Evolutionary conservation across 169 alveolate species (phyloP).

Genomic region (Babesia bigemina): DNA sequence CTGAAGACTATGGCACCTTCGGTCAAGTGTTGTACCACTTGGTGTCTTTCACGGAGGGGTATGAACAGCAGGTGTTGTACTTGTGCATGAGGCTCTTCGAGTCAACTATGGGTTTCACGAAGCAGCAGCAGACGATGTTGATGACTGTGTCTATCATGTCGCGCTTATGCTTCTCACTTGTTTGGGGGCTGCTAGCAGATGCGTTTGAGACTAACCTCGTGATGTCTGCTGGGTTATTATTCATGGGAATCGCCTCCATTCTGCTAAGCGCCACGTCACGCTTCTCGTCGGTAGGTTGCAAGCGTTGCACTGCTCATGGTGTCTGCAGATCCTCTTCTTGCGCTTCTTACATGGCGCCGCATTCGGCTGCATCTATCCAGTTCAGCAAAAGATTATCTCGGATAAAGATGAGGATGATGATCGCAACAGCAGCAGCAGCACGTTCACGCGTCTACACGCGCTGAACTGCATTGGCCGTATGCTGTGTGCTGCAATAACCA

Average conservation of each 20-base stretch:
- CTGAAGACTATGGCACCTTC: neutral
- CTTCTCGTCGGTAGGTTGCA: constrained; percentile 40
- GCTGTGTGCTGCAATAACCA: neutral
- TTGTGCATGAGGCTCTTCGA: constrained; percentile 1
- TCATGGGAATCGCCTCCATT: constrained; percentile 80
- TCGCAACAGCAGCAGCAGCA: neutral
- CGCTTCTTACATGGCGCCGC: constrained; percentile 49
- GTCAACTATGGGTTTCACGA: neutral
- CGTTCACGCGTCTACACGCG: constrained; percentile 51
- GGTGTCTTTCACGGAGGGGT: neutral
- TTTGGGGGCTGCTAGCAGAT: constrained; percentile 9
- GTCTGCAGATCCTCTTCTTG: constrained; percentile 33
- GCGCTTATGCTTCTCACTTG: neutral
- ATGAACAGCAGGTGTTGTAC: neutral
- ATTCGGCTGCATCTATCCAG: constrained; percentile 47
- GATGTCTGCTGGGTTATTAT: neutral
- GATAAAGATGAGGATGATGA: neutral
- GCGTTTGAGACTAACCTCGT: neutral
- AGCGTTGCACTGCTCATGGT: neutral
- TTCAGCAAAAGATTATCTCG: constrained; percentile 34
- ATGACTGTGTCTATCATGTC: neutral
- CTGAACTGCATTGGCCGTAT: constrained; percentile 41
- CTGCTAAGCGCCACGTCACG: constrained; percentile 63
- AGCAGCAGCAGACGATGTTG: neutral
- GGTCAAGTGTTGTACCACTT: neutral